These are phyloP conservation scores for Gymnopilus dilepis DNA, from an alignment of 768 basidiomycete genomes.

Conservation along the genomic window DNA sequence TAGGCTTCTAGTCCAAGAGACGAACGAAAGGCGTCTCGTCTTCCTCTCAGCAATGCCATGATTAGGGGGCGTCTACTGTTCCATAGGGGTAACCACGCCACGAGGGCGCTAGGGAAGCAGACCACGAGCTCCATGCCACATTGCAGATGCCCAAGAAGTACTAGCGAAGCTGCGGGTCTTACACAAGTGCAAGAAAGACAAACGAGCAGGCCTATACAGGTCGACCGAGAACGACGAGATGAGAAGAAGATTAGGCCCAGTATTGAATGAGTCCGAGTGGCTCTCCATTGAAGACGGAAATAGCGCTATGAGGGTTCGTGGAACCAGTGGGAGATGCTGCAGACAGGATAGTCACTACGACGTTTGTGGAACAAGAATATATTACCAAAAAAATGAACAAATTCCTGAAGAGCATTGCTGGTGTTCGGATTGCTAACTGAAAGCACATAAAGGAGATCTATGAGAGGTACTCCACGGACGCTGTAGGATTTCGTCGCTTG, in stretches of 20 bases:
- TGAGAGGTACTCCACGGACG: not conserved
- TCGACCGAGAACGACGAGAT: not conserved
- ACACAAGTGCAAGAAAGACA: not conserved
- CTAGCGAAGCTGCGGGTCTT: slow-evolving; percentile 4
- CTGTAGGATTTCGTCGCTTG: not conserved
- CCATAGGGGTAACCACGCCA: not conserved
- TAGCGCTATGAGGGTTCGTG: no score
- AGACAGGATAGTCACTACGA: not conserved
- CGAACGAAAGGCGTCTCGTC: no score
- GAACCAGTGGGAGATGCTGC: not conserved
- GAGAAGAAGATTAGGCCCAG: not conserved
- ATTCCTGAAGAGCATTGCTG: not conserved
- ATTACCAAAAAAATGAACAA: not conserved
- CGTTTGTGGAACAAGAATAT: not conserved
- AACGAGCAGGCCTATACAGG: not conserved
- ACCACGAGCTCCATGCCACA: not conserved
- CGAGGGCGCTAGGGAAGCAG: not conserved
- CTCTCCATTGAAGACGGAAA: not conserved
- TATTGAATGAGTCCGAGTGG: not conserved
- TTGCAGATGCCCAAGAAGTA: not conserved
- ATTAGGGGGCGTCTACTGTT: no score
- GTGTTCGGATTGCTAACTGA: slow-evolving; percentile 1
- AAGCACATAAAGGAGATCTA: not conserved
- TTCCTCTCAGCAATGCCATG: no score
- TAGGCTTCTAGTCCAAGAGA: no score